These are phyloP conservation scores for Metschnikowia orientalis DNA, from an alignment of 805 yeast genomes.

Conservation along the genomic window DNA sequence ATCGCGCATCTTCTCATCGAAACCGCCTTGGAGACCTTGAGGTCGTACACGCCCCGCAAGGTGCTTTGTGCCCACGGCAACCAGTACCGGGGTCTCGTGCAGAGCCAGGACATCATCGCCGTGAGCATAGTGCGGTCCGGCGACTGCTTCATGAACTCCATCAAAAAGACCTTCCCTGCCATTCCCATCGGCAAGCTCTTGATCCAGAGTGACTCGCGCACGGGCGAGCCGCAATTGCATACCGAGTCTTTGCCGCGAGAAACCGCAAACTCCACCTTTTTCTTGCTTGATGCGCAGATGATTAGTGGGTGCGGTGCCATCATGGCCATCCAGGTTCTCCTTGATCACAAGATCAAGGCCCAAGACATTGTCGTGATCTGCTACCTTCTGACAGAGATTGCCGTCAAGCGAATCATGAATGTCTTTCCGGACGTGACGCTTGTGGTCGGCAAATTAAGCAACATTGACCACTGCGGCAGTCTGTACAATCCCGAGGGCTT, in stretches of 20 bases:
- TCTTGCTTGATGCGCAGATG: conserved; percentile 81
- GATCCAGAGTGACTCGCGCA: conserved; percentile 79
- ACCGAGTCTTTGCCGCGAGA: conserved; percentile 64
- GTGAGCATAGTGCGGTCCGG: conserved; percentile 86
- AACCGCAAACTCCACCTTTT: conserved; percentile 37
- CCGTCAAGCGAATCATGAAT: conserved; percentile 63
- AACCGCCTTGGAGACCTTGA: conserved; percentile 58
- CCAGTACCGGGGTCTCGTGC: conserved; percentile 37
- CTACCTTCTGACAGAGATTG: conserved; percentile 74
- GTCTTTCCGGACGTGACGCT: conserved; percentile 71
- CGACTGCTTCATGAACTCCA: conserved; percentile 80
- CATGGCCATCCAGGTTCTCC: conserved; percentile 85
- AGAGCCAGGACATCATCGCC: conserved; percentile 54
- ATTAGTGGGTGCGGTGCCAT: conserved; percentile 91
- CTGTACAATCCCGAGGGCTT: conserved; percentile 36
- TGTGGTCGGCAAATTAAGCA: conserved; percentile 64
- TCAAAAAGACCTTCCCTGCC: conserved; percentile 72
- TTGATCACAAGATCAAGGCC: conserved; percentile 70
- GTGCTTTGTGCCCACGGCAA: conserved; percentile 27
- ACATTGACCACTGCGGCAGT: conserved; percentile 23
- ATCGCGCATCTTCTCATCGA: conserved; percentile 69
- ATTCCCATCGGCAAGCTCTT: conserved; percentile 76
- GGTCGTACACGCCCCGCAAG: conserved; percentile 26
- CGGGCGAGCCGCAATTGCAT: conserved; percentile 94
- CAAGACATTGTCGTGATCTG: conserved; percentile 63